Evolutionary conservation across 306 rosid species (phyloP).

Genomic region (Luffa acutangula): DNA sequence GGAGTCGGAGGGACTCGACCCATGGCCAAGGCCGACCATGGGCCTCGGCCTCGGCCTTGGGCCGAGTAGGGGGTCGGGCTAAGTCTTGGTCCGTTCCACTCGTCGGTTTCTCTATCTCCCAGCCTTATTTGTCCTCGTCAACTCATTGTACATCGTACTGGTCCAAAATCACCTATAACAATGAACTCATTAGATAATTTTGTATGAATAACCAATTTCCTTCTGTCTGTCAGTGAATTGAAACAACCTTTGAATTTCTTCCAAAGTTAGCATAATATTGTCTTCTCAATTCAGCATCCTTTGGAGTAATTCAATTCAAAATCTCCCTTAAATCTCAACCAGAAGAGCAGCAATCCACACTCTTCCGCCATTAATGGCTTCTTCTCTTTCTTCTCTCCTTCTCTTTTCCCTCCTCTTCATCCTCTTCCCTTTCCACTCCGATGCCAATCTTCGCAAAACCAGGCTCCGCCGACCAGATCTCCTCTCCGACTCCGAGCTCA

Average conservation of each 20-base stretch:
- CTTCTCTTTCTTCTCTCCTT: background rate
- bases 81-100: no score
- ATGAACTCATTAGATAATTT: no score
- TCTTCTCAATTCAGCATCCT: background rate
- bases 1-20: no score
- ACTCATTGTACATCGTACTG: no score
- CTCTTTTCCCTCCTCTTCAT: conserved; percentile 16
- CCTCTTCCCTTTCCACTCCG: conserved; percentile 27
- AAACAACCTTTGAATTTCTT: background rate
- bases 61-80: no score
- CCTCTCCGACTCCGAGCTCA: conserved; percentile 10
- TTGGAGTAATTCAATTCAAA: background rate
- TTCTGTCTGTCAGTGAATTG: no score
- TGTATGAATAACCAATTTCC: no score
- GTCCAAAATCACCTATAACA: no score
- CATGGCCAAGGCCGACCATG: no score
- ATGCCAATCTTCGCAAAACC: conserved; percentile 38
- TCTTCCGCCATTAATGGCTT: conserved; percentile 19
- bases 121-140: no score
- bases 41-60: no score
- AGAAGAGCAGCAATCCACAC: background rate
- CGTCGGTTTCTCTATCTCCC: no score
- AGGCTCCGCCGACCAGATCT: conserved; percentile 25
- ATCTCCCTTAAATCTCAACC: background rate
- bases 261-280: background rate